Evolutionary conservation across 495 filamentous ascomycete genomes (phyloP).

Genomic region (Viridothelium virens): DNA sequence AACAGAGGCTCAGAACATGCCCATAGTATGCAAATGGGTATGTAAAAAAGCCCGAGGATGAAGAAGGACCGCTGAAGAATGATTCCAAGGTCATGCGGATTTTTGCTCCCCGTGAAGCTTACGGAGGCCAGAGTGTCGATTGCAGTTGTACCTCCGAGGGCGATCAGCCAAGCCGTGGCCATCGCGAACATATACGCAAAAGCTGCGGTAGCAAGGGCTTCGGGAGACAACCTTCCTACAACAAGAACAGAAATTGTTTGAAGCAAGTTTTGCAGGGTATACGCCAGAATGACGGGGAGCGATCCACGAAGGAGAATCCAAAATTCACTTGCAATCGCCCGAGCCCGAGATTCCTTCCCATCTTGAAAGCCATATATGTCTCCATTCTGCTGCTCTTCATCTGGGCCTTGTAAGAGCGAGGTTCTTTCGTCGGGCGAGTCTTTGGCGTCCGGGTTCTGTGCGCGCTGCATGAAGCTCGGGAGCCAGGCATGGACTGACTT

Average conservation of each 20-base stretch:
- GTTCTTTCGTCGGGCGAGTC: constrained; percentile 19
- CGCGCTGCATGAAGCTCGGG: constrained; percentile 23
- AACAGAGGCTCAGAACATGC: constrained; percentile 70
- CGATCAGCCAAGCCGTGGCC: constrained; percentile 85
- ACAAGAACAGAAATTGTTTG: constrained; percentile 81
- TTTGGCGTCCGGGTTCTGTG: constrained; percentile 17
- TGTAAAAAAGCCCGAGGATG: constrained; percentile 64
- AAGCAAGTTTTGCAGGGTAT: constrained; percentile 80
- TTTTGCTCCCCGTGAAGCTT: constrained; percentile 75
- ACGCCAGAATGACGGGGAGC: constrained; percentile 78
- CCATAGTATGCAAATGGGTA: constrained; percentile 71
- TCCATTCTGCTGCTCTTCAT: constrained; percentile 23
- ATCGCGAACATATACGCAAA: constrained; percentile 95
- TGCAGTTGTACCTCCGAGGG: constrained; percentile 83
- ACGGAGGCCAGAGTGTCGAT: constrained; percentile 82
- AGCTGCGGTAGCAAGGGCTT: constrained; percentile 73
- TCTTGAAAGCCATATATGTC: constrained; percentile 32
- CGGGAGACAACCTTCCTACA: constrained; percentile 71
- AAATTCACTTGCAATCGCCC: constrained; percentile 53
- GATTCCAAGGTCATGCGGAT: constrained; percentile 75
- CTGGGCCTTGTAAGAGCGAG: constrained; percentile 27
- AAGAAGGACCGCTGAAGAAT: constrained; percentile 74
- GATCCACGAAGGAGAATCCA: constrained; percentile 59
- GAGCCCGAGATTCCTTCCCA: constrained; percentile 22
- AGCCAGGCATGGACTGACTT: constrained; percentile 25